Base-by-base conservation (phyloP, 2,329 filamentous ascomycete genomes). In the Monosporascus sp. region DNA sequence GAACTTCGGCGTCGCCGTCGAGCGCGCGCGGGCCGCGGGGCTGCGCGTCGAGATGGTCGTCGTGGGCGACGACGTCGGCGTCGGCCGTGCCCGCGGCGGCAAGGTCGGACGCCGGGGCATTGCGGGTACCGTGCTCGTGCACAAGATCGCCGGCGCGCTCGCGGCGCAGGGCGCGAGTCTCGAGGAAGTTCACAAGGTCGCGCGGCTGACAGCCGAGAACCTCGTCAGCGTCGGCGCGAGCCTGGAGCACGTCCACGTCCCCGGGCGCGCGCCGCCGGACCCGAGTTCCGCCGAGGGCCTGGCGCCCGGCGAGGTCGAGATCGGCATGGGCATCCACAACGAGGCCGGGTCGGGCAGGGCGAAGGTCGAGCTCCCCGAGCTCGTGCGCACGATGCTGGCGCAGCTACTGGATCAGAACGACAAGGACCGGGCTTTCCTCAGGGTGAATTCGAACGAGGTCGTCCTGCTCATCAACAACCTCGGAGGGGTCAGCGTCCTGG, bases 81-180 rank as follows among this genome's bases (percentile, higher is more conserved):
- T 97, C 46, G 92, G 92, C 1, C 78, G 90, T 54, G 78, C 75
- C 50, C 87, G 87, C 67, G 87, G 88, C 11, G 92, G 93, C n/a
- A 97, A 97, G 68, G 93, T 97, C 17, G 93, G 93, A 1, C 77
- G 93, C 49, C 81, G 93, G 65, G 93, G 93, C 50, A 94, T 97
- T 68, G 92, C 90, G 3, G 93, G 93, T 35, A 95, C 91, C 6
- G 89, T 96, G 39, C 75, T 97, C 24, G 89, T 97, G n/a, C 81
- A 92, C 62, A 97, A 97, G 79, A 88, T 96, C 65, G 81, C 87
- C 15, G 91, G 93, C 9, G 93, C 91, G 6, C 70, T 96, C 62
- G 91, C 92, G 4, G 88, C 87, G 27, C 78, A 76, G 60, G 90
- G 90, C 58, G 73, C 73, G 8, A 75, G 76, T 46, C 73, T 96